Base-by-base conservation (phyloP, 23 red algal species). In the Gracilariopsis chorda region DNA sequence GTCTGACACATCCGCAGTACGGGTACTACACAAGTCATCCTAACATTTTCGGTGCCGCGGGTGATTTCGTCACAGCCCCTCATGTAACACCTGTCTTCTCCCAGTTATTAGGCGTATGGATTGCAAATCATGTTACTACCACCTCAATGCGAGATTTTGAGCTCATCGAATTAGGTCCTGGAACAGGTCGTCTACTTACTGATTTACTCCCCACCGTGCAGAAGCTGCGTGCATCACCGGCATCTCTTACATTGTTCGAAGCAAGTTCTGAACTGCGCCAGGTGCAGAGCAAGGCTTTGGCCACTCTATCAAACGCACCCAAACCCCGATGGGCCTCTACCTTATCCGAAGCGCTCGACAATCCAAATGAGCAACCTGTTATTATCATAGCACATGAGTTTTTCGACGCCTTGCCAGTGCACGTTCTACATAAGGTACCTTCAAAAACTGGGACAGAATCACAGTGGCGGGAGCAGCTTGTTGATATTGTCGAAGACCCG, bases 341-440 rank as follows among this genome's bases (percentile, higher is more conserved):
- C 17, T 32, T 89, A 7, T 72, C 64, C 8, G 52, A 84, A 29
- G 83, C 48, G 27, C 78, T 75, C 9, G 71, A 68, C 44, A 72
- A 63, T 17, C 30, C 68, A 28, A 9, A 42, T 1, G 28, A 51
- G 27, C 3, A 29, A 23, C 63, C 46, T 13, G 24, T 45, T 47
- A 81, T 99, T 14, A 82, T 92, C 48, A 17, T 99, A 13, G 93
- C 93, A 63, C 97, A 99, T 28, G 97, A 99, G 84, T 96, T 99
- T 58, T 84, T 99, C 73, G 97, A 99, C 77, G 97, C 97, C 13
- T 70, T 99, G 33, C 93, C 97, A 34, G 93, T 99, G 62, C 97
- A 95, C 72, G 69, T 96, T 2, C 92, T 99, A 71, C 65, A 86
- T n/a, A 39, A 67, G 7, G 52, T 24, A 30, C 2, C 12, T 17